Percentiles rank a stretch among this genome's conserved stretches.
These are phyloP conservation scores for Albizia julibrissin DNA, from an alignment of 306 rosid genomes.

Conservation along the genomic window DNA sequence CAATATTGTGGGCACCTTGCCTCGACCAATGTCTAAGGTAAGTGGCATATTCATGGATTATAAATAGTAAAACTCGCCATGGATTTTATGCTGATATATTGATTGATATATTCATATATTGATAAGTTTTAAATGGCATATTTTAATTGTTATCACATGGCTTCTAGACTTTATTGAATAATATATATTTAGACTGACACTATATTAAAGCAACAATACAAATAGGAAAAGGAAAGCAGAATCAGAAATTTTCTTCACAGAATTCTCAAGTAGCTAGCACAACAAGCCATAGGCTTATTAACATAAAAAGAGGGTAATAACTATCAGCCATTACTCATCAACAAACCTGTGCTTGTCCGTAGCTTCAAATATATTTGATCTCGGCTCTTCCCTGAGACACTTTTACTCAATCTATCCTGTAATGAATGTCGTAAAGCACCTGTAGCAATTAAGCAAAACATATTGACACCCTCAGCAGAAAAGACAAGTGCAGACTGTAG, in stretches of 20 bases:
- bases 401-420: constrained; percentile 89
- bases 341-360: constrained; percentile 91
- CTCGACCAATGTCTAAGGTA: neutral
- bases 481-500: constrained; percentile 6
- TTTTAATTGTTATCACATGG: neutral
- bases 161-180: neutral
- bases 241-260: neutral
- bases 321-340: constrained; percentile 23
- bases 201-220: neutral
- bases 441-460: constrained; percentile 40
- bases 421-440: constrained; percentile 94
- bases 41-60: neutral
- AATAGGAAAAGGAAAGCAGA: neutral
- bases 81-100: neutral
- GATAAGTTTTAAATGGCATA: constrained; percentile 1
- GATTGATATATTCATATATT: neutral
- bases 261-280: neutral
- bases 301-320: constrained; percentile 19
- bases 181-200: neutral
- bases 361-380: constrained; percentile 92
- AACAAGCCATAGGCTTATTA: neutral
- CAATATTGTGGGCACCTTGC: neutral
- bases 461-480: neutral
- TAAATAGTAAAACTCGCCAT: neutral
- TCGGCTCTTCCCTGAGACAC: constrained; percentile 67